Percentiles rank a stretch among this genome's conserved stretches.
These are phyloP conservation scores for Friedmanniomyces simplex DNA, from an alignment of 495 filamentous ascomycete species.

Conservation along the genomic window DNA sequence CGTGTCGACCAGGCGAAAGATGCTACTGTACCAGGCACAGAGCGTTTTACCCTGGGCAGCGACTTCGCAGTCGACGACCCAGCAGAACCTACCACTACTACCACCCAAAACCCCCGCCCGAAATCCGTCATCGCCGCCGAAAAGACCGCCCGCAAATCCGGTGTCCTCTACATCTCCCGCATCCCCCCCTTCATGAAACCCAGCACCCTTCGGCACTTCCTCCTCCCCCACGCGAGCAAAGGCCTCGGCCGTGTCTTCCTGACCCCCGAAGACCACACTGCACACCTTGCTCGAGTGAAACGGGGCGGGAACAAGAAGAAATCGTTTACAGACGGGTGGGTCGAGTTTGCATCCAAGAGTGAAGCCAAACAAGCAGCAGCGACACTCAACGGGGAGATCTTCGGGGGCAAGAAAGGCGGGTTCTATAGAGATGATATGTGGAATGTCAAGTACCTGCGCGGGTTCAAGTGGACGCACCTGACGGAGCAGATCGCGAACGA, in stretches of 20 bases:
- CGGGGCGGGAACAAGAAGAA: slow-evolving; percentile 82
- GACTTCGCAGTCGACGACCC: slow-evolving; percentile 1
- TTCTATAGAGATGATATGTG: slow-evolving; percentile 92
- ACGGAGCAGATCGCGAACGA: slow-evolving; percentile 66
- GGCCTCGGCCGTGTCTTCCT: slow-evolving; percentile 76
- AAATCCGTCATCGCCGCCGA: slow-evolving; percentile 51
- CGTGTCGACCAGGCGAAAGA: background rate
- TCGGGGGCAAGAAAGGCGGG: slow-evolving; percentile 78
- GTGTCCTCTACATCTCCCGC: slow-evolving; percentile 81
- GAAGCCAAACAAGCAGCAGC: slow-evolving; percentile 80
- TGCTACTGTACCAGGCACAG: background rate
- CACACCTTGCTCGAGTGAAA: slow-evolving; percentile 47
- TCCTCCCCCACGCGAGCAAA: slow-evolving; percentile 59
- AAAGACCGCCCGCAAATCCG: slow-evolving; percentile 51
- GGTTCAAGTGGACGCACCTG: slow-evolving; percentile 70
- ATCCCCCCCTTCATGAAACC: slow-evolving; percentile 95
- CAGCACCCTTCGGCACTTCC: slow-evolving; percentile 60
- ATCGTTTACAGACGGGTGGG: slow-evolving; percentile 83
- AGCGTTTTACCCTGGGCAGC: background rate
- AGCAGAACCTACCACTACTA: background rate
- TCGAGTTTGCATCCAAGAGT: slow-evolving; percentile 69
- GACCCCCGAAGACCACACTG: slow-evolving; percentile 60
- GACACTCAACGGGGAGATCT: slow-evolving; percentile 66
- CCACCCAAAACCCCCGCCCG: slow-evolving; percentile 29
- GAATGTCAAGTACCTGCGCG: slow-evolving; percentile 73